Percentiles rank a stretch among this genome's conserved stretches.
phyloP scores from a whole-genome alignment of 2,329 filamentous ascomycete genomes.

The Corinectria fuckeliana region DNA sequence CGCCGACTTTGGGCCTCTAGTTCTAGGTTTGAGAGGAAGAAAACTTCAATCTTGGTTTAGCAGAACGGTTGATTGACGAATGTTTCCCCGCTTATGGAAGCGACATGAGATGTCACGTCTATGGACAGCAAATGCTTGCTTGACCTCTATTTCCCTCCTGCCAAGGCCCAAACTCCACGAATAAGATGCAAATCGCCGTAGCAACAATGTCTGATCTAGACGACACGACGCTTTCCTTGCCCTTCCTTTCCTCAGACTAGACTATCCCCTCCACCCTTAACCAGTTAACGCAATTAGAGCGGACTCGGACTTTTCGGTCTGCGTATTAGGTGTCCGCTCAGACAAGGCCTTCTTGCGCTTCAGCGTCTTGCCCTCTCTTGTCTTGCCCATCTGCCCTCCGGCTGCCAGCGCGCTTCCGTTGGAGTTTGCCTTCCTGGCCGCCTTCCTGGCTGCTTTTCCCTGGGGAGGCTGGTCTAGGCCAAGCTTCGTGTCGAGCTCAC shows the following conservation, averaged over 20 bases:
- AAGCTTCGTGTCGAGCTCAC: slow-evolving; percentile 68
- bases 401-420: slow-evolving; percentile 55
- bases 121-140: neutral
- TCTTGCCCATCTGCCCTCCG: slow-evolving; percentile 53
- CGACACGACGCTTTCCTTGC: neutral
- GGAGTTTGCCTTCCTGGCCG: slow-evolving; percentile 39
- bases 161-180: slow-evolving; percentile 28
- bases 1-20: neutral
- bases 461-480: slow-evolving; percentile 60
- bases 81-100: slow-evolving; percentile 4
- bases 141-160: slow-evolving; percentile 4
- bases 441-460: slow-evolving; percentile 46
- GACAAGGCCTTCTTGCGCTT: slow-evolving; percentile 47
- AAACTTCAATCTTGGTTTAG: neutral
- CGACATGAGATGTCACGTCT: slow-evolving; percentile 1
- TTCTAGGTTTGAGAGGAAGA: neutral
- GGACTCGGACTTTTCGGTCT: slow-evolving; percentile 32
- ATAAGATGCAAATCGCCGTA: slow-evolving; percentile 21
- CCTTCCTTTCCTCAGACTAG: no score
- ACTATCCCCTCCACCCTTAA: slow-evolving; percentile 2
- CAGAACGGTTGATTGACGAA: neutral
- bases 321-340: slow-evolving; percentile 38
- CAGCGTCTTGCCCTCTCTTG: slow-evolving; percentile 42
- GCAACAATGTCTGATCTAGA: slow-evolving; percentile 5
- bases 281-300: slow-evolving; percentile 31